Conservation (phyloP, 2,329 filamentous ascomycete species). For the Amauroascus niger region DNA sequence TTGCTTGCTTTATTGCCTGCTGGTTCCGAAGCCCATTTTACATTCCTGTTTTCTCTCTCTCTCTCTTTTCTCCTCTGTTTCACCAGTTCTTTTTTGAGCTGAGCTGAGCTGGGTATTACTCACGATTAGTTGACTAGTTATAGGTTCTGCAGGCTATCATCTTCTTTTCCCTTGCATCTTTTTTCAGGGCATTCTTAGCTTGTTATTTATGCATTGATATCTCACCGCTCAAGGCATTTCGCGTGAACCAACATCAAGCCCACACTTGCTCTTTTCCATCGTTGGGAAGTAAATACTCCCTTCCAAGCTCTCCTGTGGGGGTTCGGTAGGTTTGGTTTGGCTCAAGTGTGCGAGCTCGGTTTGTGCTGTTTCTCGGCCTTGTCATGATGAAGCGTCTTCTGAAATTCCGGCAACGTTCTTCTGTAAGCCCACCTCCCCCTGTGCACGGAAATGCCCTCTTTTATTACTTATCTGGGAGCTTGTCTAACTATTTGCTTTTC, state of each 20-base stretch:
- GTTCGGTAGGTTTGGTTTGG: too few relatives aligned
- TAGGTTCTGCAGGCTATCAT: too few relatives aligned
- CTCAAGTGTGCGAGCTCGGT: neutral
- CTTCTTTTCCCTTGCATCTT: neutral
- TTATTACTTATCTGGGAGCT: neutral
- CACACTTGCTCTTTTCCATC: neutral
- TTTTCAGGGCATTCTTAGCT: neutral
- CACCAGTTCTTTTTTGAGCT: too few relatives aligned
- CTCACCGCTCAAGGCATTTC: neutral
- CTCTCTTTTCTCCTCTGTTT: neutral
- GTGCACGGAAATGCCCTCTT: neutral
- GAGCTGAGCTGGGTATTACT: too few relatives aligned
- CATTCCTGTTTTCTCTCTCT: neutral
- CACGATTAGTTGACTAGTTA: too few relatives aligned
- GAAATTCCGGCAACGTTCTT: neutral
- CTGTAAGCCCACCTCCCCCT: neutral
- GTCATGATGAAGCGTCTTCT: neutral
- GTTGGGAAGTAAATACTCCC: neutral
- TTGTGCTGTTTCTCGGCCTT: neutral
- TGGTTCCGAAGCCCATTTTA: neutral
- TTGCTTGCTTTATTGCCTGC: neutral
- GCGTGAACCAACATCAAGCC: neutral
- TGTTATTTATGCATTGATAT: neutral
- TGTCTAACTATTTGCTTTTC: neutral
- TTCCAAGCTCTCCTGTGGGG: neutral